Evolutionary conservation across 2,329 filamentous ascomycete genomes (phyloP).

Genomic region (Macrophomina pseudophaseolina): DNA sequence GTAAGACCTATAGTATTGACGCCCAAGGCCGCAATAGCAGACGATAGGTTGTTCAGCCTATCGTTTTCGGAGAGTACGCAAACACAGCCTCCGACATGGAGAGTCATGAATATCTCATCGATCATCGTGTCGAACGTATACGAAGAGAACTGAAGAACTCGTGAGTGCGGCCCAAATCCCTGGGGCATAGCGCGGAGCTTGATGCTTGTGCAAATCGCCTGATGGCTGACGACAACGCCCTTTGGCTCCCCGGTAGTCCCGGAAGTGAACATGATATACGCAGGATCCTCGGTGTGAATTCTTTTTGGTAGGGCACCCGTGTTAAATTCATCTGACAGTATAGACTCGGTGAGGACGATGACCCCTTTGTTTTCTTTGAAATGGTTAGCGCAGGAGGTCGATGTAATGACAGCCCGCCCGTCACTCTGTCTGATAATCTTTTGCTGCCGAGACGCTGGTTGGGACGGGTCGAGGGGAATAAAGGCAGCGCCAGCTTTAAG

Average conservation of each 20-base stretch:
- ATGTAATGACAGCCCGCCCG: slow-evolving; percentile 38
- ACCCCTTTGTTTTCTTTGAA: background rate
- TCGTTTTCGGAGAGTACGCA: slow-evolving; percentile 49
- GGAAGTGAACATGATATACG: slow-evolving; percentile 40
- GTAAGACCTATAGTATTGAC: slow-evolving; percentile 42
- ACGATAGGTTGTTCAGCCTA: slow-evolving; percentile 47
- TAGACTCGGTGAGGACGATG: background rate
- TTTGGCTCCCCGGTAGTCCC: slow-evolving; percentile 44
- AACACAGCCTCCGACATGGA: slow-evolving; percentile 46
- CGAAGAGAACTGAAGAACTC: slow-evolving; percentile 23
- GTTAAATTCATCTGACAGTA: too few species aligned
- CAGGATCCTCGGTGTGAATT: background rate
- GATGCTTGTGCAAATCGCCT: slow-evolving; percentile 35
- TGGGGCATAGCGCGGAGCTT: background rate
- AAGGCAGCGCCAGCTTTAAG: slow-evolving; percentile 37
- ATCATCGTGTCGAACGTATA: slow-evolving; percentile 40
- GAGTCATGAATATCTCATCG: slow-evolving; percentile 41
- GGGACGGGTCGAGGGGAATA: slow-evolving; percentile 38
- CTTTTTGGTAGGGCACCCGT: background rate
- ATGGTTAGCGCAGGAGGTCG: slow-evolving; percentile 24
- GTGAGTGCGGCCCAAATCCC: slow-evolving; percentile 29
- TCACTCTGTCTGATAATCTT: slow-evolving; percentile 34
- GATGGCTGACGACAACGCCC: slow-evolving; percentile 38
- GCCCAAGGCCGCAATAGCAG: slow-evolving; percentile 39
- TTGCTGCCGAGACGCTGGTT: background rate